Evolutionary conservation across 352 stramenopile species (phyloP).

Genomic region (Globisporangium mamillatum): DNA sequence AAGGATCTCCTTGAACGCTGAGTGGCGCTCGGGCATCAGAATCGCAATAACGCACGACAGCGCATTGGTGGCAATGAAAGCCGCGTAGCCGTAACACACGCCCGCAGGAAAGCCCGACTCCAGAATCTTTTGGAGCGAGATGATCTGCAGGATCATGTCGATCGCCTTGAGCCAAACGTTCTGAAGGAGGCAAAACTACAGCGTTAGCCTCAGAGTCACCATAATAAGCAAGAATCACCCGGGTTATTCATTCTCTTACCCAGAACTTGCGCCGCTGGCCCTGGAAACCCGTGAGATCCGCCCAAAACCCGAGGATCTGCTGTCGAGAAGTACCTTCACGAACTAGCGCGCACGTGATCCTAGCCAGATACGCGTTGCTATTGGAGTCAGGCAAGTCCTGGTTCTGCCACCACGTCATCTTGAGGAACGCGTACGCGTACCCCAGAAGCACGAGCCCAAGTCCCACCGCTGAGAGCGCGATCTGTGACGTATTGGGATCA

Average conservation of each 20-base stretch:
- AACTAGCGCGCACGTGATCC: conserved; percentile 7
- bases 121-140: conserved; percentile 28
- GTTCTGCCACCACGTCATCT: conserved; percentile 30
- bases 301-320: conserved; percentile 18
- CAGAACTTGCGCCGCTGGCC: conserved; percentile 41
- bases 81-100: conserved; percentile 29
- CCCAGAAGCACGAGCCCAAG: conserved; percentile 22
- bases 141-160: conserved; percentile 26
- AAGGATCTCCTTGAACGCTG: conserved; percentile 30
- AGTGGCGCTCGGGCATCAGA: conserved; percentile 20
- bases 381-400: conserved; percentile 7
- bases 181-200: conserved; percentile 15
- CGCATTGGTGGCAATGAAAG: conserved; percentile 26
- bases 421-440: conserved; percentile 28
- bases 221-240: no score
- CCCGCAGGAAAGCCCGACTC: conserved; percentile 27
- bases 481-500: conserved; percentile 15
- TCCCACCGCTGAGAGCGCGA: conserved; percentile 19
- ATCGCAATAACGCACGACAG: conserved; percentile 26
- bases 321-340: background rate
- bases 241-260: conserved; percentile 17
- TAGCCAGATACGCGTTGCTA: conserved; percentile 3
- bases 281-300: conserved; percentile 26
- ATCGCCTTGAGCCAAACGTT: conserved; percentile 32
- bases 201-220: no score